Percentiles rank a stretch among this genome's conserved stretches.
These are phyloP conservation scores for Trifolium fragiferum DNA, from an alignment of 306 rosid species.

Conservation along the genomic window DNA sequence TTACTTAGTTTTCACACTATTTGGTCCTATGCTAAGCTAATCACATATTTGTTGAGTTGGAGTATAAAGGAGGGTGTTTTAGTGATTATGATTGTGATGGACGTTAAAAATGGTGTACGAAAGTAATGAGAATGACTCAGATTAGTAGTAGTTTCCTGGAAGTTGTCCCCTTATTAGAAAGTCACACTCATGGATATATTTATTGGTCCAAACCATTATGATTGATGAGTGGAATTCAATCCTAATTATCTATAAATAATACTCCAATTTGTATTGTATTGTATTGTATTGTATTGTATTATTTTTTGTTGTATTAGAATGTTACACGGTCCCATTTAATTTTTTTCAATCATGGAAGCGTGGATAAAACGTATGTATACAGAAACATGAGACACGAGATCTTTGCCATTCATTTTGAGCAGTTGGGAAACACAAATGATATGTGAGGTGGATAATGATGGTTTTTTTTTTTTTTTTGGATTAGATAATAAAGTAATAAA, in stretches of 20 bases:
- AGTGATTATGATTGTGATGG: conserved; percentile 48
- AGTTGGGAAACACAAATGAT: conserved; percentile 25
- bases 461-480: background rate
- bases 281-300: too few relatives aligned
- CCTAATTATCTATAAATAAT: conserved; percentile 11
- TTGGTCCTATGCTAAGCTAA: background rate
- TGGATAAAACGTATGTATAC: conserved; percentile 54
- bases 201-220: conserved; percentile 58
- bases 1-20: conserved; percentile 46
- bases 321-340: conserved; percentile 20
- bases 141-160: conserved; percentile 62
- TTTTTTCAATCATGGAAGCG: conserved; percentile 57
- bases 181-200: conserved; percentile 54
- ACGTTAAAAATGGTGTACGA: conserved; percentile 56
- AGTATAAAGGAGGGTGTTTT: conserved; percentile 42
- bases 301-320: background rate
- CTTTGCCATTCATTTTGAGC: conserved; percentile 37
- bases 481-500: background rate
- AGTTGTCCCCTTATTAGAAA: conserved; percentile 73
- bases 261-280: background rate
- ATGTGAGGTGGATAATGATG: conserved; percentile 18
- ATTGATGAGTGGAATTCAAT: conserved; percentile 57
- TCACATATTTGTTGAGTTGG: conserved; percentile 29
- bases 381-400: conserved; percentile 21
- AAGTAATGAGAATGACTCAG: conserved; percentile 54